Base-by-base conservation (phyloP, 179 eudicot species). In the Dionaea muscipula region DNA sequence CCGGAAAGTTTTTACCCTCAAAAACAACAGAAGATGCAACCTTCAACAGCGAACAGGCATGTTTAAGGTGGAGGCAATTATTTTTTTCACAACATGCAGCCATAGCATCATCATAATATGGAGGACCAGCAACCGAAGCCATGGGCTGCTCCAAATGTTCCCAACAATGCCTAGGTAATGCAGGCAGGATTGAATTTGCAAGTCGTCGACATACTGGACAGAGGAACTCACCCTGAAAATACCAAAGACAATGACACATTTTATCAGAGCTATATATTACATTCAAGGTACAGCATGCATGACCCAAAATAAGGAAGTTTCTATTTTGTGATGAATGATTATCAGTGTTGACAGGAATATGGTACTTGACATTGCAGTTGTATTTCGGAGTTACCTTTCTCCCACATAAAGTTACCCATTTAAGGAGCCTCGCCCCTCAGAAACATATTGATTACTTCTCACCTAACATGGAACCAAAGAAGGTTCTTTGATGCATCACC, bases 201-300 rank as follows among this genome's bases (percentile, higher is more conserved):
- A 93, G 85, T 59, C 99, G 87, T 14, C 99, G 99, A 58, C 99
- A 93, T 43, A 85, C 96, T 41, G 99, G 99, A 55, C 99, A 93
- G 21, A 88, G 69, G 62, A 93, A 88, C 65, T 93, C 99, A 38
- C 99, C 99, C 99, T 93, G 74, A 18, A 59, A 57, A 72, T 12
- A 47, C 35, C 47, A 22, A 39, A 26, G 19, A 33, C 15, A 27
- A 35, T 31, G 7, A 38, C 28, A 44, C 19, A 16, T 16, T 9
- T 9, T 8, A n/a, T n/a, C n/a, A n/a, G 20, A 18, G 48, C 18
- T 7, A 16, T 16, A n/a, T n/a, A n/a, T n/a, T n/a, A n/a, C n/a
- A n/a, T n/a, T n/a, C n/a, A n/a, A n/a, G n/a, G n/a, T n/a, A n/a
- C n/a, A n/a, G n/a, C n/a, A n/a, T n/a, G n/a, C n/a, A n/a, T n/a